Evolutionary conservation across 2,329 filamentous ascomycete genomes (phyloP), one percentile per base, ranked within the genome.

Genomic region (Beauveria asiatica): DNA sequence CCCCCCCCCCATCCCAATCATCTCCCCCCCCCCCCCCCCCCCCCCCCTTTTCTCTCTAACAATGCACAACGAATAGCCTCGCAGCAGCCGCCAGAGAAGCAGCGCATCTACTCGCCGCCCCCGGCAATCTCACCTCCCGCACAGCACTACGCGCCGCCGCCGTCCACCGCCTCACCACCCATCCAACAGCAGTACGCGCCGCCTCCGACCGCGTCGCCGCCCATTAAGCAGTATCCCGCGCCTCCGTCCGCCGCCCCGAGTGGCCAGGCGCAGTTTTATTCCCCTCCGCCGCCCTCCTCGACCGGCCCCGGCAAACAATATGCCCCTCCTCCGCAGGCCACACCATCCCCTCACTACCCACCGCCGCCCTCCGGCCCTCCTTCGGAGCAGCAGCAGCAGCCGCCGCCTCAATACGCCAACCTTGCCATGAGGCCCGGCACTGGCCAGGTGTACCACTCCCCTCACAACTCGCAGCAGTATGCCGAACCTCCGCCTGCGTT

Each of bases 241-340:
- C 78, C 78, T 21, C 77, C 78, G 25, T 76, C 73, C 6, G 80
- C 79, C 19, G 74, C 78, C 53, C 77, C 78, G 3, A 75, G 76
- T 46, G 74, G 73, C 67, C 74, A 75, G 63, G 71, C 75, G 23
- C 76, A 75, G 50, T 79, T 78, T 69, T 80, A 78, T 52, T 72
- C 77, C 53, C 72, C 77, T 54, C 73, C 77, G 57, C 76, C 76
- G 13, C 73, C 76, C 17, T 68, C 71, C 17, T 67, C 67, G 59
- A 67, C 71, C 50, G 65, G 70, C 11, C 33, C 45, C 5, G 3
- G 30, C 44, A 68, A 3, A 19, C 57, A 59, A 27, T 70, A 71
- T 64, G 71, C 74, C 56, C 67, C 72, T 54, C 66, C 72, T 30
- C 66, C 67, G 52, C 67, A 71, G 62, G 65, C 72, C 5, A 67